Evolutionary conservation across 1,284 basidiomycete species (phyloP).

Genomic region (Cutaneotrichosporon dermatis): DNA sequence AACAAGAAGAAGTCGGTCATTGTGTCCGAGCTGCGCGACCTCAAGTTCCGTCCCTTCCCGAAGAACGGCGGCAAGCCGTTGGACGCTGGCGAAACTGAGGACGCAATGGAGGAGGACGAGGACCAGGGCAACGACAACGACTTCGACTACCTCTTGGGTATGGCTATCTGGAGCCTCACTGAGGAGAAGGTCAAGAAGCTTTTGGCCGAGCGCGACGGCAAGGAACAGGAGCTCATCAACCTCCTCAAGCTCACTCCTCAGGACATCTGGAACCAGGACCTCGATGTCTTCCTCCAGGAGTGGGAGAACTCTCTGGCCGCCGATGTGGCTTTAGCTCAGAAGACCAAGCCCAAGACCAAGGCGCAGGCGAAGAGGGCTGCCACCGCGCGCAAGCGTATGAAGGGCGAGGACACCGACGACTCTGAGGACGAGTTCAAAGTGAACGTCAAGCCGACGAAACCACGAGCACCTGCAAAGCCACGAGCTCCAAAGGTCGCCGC

Average conservation of each 20-base stretch:
- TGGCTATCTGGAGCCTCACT: slow-evolving; percentile 94
- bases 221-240: slow-evolving; percentile 74
- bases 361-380: slow-evolving; percentile 61
- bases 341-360: slow-evolving; percentile 61
- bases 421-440: slow-evolving; percentile 60
- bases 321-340: slow-evolving; percentile 53
- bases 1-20: slow-evolving; percentile 88
- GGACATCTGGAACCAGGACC: slow-evolving; percentile 85
- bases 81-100: slow-evolving; percentile 67
- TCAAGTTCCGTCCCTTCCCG: slow-evolving; percentile 85
- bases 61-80: slow-evolving; percentile 58
- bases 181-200: slow-evolving; percentile 91
- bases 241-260: slow-evolving; percentile 76
- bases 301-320: slow-evolving; percentile 72
- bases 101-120: slow-evolving; percentile 57
- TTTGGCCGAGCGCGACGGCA: slow-evolving; percentile 70
- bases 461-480: slow-evolving; percentile 46
- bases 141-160: slow-evolving; percentile 90
- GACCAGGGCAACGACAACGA: slow-evolving; percentile 60
- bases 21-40: slow-evolving; percentile 74
- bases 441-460: slow-evolving; percentile 53
- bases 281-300: slow-evolving; percentile 74
- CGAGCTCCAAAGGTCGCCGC: slow-evolving; percentile 14
- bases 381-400: slow-evolving; percentile 55
- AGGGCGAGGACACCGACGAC: slow-evolving; percentile 56